Percentiles rank a stretch among this genome's conserved stretches.
phyloP scores from a whole-genome alignment of 1,284 basidiomycete species.

The Boletus austroedulis region DNA sequence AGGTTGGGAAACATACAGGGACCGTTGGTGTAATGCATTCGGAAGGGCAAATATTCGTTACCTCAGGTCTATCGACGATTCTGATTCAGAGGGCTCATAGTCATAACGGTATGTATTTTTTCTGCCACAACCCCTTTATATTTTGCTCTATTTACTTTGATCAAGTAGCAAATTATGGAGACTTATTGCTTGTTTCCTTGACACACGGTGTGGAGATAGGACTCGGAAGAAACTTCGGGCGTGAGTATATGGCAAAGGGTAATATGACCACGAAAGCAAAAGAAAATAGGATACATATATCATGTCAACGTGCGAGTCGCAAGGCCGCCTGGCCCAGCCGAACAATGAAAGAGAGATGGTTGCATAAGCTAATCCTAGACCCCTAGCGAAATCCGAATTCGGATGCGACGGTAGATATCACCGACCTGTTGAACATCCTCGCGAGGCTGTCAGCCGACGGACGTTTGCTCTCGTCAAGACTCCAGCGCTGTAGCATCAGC shows the following conservation, averaged over 20 bases:
- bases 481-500: constrained; percentile 24
- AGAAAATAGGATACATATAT: not conserved
- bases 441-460: constrained; percentile 17
- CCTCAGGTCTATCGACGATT: no score
- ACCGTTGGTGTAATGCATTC: not conserved
- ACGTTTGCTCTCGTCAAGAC: constrained; percentile 15
- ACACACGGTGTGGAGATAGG: no score
- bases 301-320: not conserved
- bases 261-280: no score
- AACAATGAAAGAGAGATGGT: not conserved
- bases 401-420: not conserved
- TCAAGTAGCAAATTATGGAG: no score
- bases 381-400: not conserved
- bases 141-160: no score
- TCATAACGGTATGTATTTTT: no score
- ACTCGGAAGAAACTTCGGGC: no score
- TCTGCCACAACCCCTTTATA: no score
- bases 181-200: no score
- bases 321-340: constrained; percentile 1
- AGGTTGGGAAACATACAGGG: not conserved
- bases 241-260: no score
- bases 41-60: not conserved
- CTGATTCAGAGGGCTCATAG: no score
- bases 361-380: not conserved
- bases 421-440: constrained; percentile 7